Base-by-base conservation (phyloP, 2,329 filamentous ascomycete genomes). In the Colletotrichum sojae region DNA sequence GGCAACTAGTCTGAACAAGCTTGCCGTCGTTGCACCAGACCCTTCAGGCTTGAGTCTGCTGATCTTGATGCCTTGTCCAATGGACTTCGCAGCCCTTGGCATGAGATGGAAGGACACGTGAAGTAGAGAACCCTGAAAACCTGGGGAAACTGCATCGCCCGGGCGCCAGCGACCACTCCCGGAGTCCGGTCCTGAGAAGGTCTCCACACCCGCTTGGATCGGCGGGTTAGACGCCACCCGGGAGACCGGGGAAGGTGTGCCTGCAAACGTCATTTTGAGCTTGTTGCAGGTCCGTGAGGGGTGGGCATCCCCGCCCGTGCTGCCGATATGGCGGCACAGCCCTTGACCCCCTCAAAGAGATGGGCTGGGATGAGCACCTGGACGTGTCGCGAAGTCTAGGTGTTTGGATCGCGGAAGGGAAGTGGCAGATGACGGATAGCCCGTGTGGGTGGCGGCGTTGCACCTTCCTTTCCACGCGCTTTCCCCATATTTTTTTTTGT, bases 21-120 rank as follows among this genome's bases (percentile, higher is more conserved):
- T 58, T 20, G 64, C 52, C 48, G 39, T 56, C 63, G 20, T 62
- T 16, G 48, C 49, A 36, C 39, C 49, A 66, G 18, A 20, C 43
- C 22, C 40, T 65, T 15, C 12, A 36, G 49, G 43, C 31, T 18
- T 36, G 49, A 22, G 13, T 12, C 43, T 22, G 67, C 20, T 31
- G 62, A 69, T 69, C 67, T 66, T 67, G 55, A 52, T 67, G 36
- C 62, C 55, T 69, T 45, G 51, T 8, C 62, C 67, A 69, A 69
- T 69, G 15, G 36, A 5, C 40, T 20, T 9, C 16, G 4, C 6
- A 0, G 6, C 6, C 43, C 36, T 13, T 18, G 40, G 18, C 62
- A 56, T 67, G 63, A 48, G 51, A 45, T 39, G 36, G 20, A 10
- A 52, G 40, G 20, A 66, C 62, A 61, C 55, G 62, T 57, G 63